A percentile compares a stretch with the other conserved stretches of the same genome.
phyloP scores from a whole-genome alignment of 306 rosid species.

The Hippophae gyantsensis region DNA sequence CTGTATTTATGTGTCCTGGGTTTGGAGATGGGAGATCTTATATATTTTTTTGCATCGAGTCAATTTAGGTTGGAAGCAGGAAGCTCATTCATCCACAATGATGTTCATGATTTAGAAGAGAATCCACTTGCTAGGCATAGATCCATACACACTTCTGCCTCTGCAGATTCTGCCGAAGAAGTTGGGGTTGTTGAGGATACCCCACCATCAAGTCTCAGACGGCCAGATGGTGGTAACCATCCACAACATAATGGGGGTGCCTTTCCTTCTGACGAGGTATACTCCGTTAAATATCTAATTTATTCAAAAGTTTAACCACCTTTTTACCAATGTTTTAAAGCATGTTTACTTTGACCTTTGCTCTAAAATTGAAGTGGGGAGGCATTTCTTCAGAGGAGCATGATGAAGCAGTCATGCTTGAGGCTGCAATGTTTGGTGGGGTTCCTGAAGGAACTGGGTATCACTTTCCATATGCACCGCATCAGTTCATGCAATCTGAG shows the following conservation, averaged over 20 bases:
- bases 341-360: constrained; percentile 13
- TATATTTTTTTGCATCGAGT: constrained; percentile 14
- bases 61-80: constrained; percentile 64
- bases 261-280: constrained; percentile 70
- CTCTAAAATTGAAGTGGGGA: constrained; percentile 66
- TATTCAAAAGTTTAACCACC: constrained; percentile 7
- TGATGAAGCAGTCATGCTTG: constrained; percentile 94
- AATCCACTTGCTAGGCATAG: constrained; percentile 68
- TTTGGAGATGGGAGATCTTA: constrained; percentile 21
- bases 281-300: constrained; percentile 9
- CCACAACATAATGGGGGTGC: constrained; percentile 32
- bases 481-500: constrained; percentile 44
- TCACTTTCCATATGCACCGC: constrained; percentile 57
- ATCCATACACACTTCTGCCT: constrained; percentile 41
- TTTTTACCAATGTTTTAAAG: constrained; percentile 4
- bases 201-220: constrained; percentile 42
- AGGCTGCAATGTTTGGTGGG: constrained; percentile 97
- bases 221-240: constrained; percentile 20
- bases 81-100: constrained; percentile 58
- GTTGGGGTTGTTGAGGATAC: constrained; percentile 34
- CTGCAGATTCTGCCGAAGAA: constrained; percentile 37
- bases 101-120: constrained; percentile 66
- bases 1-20: background rate
- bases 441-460: constrained; percentile 68
- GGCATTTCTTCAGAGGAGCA: constrained; percentile 87